These are phyloP conservation scores for Phytophthora cajani DNA, from an alignment of 352 stramenopile species.

Conservation along the genomic window DNA sequence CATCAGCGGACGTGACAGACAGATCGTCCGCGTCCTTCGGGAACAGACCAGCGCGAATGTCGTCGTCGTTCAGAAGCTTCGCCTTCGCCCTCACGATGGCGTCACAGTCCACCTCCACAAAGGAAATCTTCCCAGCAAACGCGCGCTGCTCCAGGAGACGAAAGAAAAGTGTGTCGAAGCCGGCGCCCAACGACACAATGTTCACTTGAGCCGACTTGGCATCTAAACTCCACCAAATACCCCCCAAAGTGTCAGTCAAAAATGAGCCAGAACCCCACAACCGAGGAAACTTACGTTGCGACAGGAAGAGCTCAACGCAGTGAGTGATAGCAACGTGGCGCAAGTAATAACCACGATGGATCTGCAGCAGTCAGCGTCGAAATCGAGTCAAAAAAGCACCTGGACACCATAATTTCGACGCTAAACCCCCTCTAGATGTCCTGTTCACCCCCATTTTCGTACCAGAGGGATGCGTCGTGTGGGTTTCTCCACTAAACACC, in stretches of 20 bases:
- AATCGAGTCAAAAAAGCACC: not conserved
- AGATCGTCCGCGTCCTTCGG: slow-evolving; percentile 25
- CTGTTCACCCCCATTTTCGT: not conserved
- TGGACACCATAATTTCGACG: not conserved
- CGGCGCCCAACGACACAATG: slow-evolving; percentile 73
- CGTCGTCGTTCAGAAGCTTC: slow-evolving; percentile 41
- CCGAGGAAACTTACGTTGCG: slow-evolving; percentile 24
- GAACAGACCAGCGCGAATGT: slow-evolving; percentile 34
- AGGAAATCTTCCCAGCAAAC: slow-evolving; percentile 33
- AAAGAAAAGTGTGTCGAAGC: slow-evolving; percentile 83
- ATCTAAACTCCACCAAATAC: slow-evolving; percentile 19
- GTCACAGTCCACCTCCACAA: slow-evolving; percentile 72
- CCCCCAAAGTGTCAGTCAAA: slow-evolving; percentile 14
- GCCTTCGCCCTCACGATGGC: slow-evolving; percentile 60
- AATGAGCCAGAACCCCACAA: not conserved
- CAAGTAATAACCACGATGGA: slow-evolving; percentile 82
- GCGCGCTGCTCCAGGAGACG: slow-evolving; percentile 45
- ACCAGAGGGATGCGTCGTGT: slow-evolving; percentile 75
- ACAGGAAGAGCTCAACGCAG: slow-evolving; percentile 65
- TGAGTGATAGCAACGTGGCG: slow-evolving; percentile 63
- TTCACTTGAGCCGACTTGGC: slow-evolving; percentile 39
- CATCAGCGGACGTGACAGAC: not conserved
- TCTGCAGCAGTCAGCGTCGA: slow-evolving; percentile 39
- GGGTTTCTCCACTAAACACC: too few relatives aligned
- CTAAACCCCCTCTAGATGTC: not conserved